Percentiles rank a stretch among this genome's conserved stretches.
Evolutionary conservation across 2,329 filamentous ascomycete genomes (phyloP).

Genomic region (Intubia oerlemansii): DNA sequence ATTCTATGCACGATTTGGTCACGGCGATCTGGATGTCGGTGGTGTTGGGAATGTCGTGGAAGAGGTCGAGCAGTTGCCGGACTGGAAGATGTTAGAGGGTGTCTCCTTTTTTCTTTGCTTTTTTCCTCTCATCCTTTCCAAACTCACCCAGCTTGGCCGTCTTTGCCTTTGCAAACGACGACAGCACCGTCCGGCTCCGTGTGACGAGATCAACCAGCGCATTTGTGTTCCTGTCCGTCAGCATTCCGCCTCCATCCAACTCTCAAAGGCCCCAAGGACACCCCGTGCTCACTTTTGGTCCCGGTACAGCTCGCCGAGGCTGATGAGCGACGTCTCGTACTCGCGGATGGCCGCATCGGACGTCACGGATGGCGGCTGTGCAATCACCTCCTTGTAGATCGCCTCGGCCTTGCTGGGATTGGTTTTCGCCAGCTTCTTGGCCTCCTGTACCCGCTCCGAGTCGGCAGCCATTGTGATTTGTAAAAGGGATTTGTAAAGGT

Average conservation of each 20-base stretch:
- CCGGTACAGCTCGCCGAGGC: slow-evolving; percentile 78
- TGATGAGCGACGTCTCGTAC: slow-evolving; percentile 77
- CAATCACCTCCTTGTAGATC: slow-evolving; percentile 77
- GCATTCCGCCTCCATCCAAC: slow-evolving; percentile 8
- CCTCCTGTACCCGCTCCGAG: slow-evolving; percentile 59
- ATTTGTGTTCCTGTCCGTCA: slow-evolving; percentile 42
- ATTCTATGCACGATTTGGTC: slow-evolving; percentile 98
- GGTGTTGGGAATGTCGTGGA: slow-evolving; percentile 82
- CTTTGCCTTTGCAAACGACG: slow-evolving; percentile 96
- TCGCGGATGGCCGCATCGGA: slow-evolving; percentile 72
- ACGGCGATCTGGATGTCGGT: slow-evolving; percentile 86
- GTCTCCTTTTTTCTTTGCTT: no score
- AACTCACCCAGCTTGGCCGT: slow-evolving; percentile 54
- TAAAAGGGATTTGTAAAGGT: no score
- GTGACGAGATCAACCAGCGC: slow-evolving; percentile 80
- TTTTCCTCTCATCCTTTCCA: neutral
- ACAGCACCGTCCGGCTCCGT: slow-evolving; percentile 75
- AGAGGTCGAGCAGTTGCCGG: slow-evolving; percentile 87
- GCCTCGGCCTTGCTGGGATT: slow-evolving; percentile 68
- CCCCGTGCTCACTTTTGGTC: slow-evolving; percentile 49
- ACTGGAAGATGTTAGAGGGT: no score
- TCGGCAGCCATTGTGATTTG: slow-evolving; percentile 35
- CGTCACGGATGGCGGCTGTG: slow-evolving; percentile 62
- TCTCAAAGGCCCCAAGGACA: neutral
- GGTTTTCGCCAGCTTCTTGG: slow-evolving; percentile 61